Percentiles rank a stretch among this genome's conserved stretches.
phyloP scores from a whole-genome alignment of 2,329 filamentous ascomycete species.

The Myrmaecium sp. region DNA sequence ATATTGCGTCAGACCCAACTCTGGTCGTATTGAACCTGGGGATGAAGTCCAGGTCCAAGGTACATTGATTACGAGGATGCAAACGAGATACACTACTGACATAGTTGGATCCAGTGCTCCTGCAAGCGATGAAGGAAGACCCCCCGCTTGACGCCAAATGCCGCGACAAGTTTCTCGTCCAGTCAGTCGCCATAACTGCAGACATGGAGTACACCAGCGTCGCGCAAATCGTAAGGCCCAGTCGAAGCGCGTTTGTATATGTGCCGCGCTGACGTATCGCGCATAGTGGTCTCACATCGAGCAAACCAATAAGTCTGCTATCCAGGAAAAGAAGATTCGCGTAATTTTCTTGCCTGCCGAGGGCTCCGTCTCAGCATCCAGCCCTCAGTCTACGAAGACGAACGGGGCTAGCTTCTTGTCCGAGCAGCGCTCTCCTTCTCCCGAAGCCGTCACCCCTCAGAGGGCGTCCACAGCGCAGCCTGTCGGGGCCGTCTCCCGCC shows the following conservation, averaged over 20 bases:
- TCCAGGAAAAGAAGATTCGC: constrained; percentile 91
- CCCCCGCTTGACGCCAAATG: constrained; percentile 75
- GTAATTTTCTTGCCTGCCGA: constrained; percentile 65
- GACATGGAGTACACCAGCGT: constrained; percentile 76
- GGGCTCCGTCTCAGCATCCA: constrained; percentile 20
- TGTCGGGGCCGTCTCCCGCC: constrained; percentile 20
- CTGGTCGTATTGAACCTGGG: constrained; percentile 82
- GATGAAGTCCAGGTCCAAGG: constrained; percentile 84
- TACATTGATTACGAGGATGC: constrained; percentile 30
- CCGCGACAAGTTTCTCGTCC: constrained; percentile 94
- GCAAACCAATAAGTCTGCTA: constrained; percentile 54
- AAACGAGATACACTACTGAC: neutral
- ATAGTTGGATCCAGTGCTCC: constrained; percentile 46
- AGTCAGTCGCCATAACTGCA: constrained; percentile 68
- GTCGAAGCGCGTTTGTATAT: neutral
- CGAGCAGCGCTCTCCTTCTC: constrained; percentile 37
- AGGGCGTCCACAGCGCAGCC: constrained; percentile 15
- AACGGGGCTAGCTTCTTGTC: constrained; percentile 15
- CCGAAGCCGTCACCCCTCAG: constrained; percentile 31
- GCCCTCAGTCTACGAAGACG: constrained; percentile 10
- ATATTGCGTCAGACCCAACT: constrained; percentile 96
- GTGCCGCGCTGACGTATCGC: too few species aligned
- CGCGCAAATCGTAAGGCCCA: constrained; percentile 52
- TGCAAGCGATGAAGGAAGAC: constrained; percentile 96
- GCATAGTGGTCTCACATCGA: constrained; percentile 58